Evolutionary conservation across 1,284 basidiomycete species (phyloP).

Genomic region (Ustilago vetiveriae): DNA sequence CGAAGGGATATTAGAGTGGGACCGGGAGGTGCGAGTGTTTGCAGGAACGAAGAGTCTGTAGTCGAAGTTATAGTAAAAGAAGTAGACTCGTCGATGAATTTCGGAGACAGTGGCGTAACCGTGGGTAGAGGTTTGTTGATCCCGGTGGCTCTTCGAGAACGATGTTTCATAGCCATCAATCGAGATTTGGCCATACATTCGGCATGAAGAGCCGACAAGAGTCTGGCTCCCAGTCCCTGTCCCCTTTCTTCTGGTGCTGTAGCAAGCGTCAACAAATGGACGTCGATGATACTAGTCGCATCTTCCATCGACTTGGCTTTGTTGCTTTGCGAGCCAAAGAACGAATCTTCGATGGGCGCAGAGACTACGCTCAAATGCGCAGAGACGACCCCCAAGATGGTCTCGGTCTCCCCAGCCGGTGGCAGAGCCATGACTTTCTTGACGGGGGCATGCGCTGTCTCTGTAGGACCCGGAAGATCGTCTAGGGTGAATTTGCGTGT

Average conservation of each 20-base stretch:
- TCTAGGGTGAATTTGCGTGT: slow-evolving; percentile 6
- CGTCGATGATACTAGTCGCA: slow-evolving; percentile 25
- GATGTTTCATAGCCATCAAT: slow-evolving; percentile 20
- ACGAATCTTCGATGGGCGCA: slow-evolving; percentile 18
- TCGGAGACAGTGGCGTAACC: slow-evolving; percentile 10
- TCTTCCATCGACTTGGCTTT: slow-evolving; percentile 9
- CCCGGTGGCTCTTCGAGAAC: background rate
- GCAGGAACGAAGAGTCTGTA: slow-evolving; percentile 6
- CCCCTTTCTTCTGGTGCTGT: slow-evolving; percentile 50
- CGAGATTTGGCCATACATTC: slow-evolving; percentile 38
- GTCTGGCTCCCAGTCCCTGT: slow-evolving; percentile 53
- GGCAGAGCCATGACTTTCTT: slow-evolving; percentile 49
- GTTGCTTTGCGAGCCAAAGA: slow-evolving; percentile 7
- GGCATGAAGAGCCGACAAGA: slow-evolving; percentile 44
- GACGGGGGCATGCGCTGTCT: slow-evolving; percentile 35
- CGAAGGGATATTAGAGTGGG: background rate
- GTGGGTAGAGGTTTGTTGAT: background rate
- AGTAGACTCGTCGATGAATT: slow-evolving; percentile 36
- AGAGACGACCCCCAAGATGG: slow-evolving; percentile 55
- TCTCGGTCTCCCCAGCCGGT: slow-evolving; percentile 46
- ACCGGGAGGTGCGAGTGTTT: background rate
- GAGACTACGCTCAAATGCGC: slow-evolving; percentile 34
- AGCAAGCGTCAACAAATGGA: slow-evolving; percentile 55
- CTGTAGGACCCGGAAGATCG: slow-evolving; percentile 52
- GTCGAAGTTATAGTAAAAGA: no score